Evolutionary conservation across 176 grass and related monocot genomes (phyloP).

Genomic region (Thinopyrum elongatum): DNA sequence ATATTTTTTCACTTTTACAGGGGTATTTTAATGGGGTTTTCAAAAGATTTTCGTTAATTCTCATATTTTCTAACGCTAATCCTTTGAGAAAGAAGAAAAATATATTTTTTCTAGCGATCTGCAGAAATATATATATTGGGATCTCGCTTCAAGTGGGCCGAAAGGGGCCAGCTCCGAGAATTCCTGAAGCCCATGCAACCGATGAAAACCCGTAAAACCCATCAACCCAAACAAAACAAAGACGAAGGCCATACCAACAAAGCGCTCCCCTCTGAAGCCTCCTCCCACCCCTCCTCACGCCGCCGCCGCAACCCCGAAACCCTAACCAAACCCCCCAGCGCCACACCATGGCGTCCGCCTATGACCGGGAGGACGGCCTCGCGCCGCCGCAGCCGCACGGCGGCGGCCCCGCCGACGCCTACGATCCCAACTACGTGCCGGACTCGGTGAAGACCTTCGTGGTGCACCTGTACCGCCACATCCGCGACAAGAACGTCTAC

Average conservation of each 20-base stretch:
- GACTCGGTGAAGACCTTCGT: slow-evolving; percentile 98
- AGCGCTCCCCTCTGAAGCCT: not conserved
- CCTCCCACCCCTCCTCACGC: slow-evolving; percentile 4
- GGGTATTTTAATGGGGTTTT: too few relatives aligned
- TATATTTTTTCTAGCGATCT: too few relatives aligned
- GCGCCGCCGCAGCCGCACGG: slow-evolving; percentile 35
- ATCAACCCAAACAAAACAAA: not conserved
- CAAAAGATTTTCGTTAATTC: too few relatives aligned
- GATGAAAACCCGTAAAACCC: not conserved
- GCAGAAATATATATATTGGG: too few relatives aligned
- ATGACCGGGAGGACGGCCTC: slow-evolving; percentile 45
- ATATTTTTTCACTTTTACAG: too few relatives aligned
- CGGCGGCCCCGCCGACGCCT: slow-evolving; percentile 18
- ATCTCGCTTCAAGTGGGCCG: not conserved
- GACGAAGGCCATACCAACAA: not conserved
- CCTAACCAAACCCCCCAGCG: not conserved
- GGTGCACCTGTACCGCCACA: slow-evolving; percentile 91
- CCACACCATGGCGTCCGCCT: slow-evolving; percentile 36
- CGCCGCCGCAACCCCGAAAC: slow-evolving; percentile 23
- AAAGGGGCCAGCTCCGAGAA: not conserved
- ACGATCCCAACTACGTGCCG: slow-evolving; percentile 93
- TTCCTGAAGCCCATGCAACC: not conserved
- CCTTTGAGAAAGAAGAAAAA: too few relatives aligned
- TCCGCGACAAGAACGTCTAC: slow-evolving; percentile 98
- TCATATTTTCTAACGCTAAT: too few relatives aligned